Conservation (phyloP, 495 filamentous ascomycete species). For the Penicillium flavigenum region DNA sequence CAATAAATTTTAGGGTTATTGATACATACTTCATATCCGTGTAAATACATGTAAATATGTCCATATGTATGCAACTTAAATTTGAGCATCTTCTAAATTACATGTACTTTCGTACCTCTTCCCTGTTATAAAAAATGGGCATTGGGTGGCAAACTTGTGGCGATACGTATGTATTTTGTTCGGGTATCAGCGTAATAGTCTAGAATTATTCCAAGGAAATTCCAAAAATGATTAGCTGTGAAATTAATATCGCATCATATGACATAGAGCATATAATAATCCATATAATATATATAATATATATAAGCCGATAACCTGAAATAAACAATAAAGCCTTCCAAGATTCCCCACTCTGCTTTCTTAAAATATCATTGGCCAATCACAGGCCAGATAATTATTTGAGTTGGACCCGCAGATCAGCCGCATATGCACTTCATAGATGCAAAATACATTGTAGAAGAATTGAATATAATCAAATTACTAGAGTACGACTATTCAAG, state of each 20-base stretch:
- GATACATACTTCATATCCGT: not conserved
- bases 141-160: conserved; percentile 10
- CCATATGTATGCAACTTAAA: no score
- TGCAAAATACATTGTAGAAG: not conserved
- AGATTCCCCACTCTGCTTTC: conserved; percentile 11
- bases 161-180: not conserved
- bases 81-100: not conserved
- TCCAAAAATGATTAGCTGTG: not conserved
- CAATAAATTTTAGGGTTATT: not conserved
- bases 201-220: not conserved
- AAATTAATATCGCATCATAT: not conserved
- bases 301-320: not conserved
- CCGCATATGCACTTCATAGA: not conserved
- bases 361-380: conserved; percentile 17
- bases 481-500: not conserved
- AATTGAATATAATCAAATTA: not conserved
- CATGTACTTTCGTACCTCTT: not conserved
- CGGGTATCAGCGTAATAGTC: not conserved
- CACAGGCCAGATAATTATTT: not conserved
- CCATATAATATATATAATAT: not conserved
- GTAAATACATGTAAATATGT: not conserved
- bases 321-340: not conserved
- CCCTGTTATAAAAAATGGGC: not conserved
- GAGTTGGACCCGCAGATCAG: conserved; percentile 2
- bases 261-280: not conserved